Evolutionary conservation across 495 filamentous ascomycete species (phyloP).

Genomic region (Rhypophila decipiens): DNA sequence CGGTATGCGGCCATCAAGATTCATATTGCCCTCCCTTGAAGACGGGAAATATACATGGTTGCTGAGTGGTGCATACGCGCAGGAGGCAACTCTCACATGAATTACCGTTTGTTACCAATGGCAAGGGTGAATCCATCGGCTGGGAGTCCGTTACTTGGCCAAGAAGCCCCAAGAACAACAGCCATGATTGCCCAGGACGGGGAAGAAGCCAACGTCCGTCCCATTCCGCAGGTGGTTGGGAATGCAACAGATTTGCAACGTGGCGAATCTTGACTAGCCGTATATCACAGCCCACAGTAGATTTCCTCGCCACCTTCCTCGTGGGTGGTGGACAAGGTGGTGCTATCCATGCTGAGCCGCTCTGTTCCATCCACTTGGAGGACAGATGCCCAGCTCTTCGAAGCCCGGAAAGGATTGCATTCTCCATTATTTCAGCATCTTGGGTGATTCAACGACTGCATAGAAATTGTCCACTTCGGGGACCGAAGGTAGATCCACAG

Average conservation of each 20-base stretch:
- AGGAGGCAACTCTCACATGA: constrained; percentile 27
- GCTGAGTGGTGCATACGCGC: constrained; percentile 14
- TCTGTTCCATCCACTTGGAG: constrained; percentile 3
- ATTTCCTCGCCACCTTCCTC: constrained; percentile 2
- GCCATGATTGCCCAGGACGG: background rate
- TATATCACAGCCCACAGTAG: constrained; percentile 7
- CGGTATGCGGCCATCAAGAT: constrained; percentile 13
- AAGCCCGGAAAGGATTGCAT: no score
- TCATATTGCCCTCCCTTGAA: constrained; percentile 6
- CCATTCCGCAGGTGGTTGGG: constrained; percentile 8
- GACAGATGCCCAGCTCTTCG: background rate
- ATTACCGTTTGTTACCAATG: constrained; percentile 12
- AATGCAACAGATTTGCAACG: constrained; percentile 16
- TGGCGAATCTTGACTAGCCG: constrained; percentile 26
- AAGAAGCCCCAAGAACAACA: constrained; percentile 1
- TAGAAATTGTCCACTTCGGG: no score
- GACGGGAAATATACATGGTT: background rate
- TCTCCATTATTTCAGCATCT: no score
- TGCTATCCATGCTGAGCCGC: constrained; percentile 2
- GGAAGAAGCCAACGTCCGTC: constrained; percentile 8
- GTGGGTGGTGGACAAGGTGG: constrained; percentile 3
- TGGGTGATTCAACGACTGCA: no score
- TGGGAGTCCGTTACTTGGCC: constrained; percentile 2
- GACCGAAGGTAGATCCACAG: background rate
- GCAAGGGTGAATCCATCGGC: constrained; percentile 6